Evolutionary conservation across 495 filamentous ascomycete species (phyloP), one percentile per base, ranked within the genome.

Genomic region (Penicillium robsamsonii): DNA sequence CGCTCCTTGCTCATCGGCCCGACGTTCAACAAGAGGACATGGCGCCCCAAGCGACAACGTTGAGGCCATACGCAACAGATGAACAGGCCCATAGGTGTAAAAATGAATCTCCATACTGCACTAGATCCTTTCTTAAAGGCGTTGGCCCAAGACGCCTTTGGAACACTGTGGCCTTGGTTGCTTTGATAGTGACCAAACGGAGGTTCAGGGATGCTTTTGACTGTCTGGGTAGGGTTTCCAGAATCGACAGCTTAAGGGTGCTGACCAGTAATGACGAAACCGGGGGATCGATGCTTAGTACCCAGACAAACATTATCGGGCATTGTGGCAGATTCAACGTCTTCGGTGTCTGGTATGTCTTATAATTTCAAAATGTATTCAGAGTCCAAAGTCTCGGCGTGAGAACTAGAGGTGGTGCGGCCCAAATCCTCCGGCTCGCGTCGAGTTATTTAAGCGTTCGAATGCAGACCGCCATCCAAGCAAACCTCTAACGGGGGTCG

Each of bases 1-100:
- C 88, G 75, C 72, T 88, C 77, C 77, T 90, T 94, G 10, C 64
- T 78, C 58, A 84, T 84, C 1, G 89, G 86, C 0, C 83, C 78
- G 12, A 87, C 91, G 61, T 88, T 86, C 70, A 81, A 84, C 51
- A 95, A 78, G 9, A 96, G 80, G 17, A 75, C 91, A 96, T 95
- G 35, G 85, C 88, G 50, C 91, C 91, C 91, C 91, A 96, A 9
- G 90, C 91, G 5, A 95, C 77, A 3, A 94, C 80, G 50, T 88
- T 90, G 29, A 94, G 82, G 18, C 85, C 85, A 73, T 96, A 95
- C 41, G 95, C 68, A 2, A 83, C 86, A n/a, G 43, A 91, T 77
- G 57, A 90, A 74, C 68, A 91, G 88, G 11, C 90, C 89, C 60
- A 84, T 70, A 0, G 87, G 47, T 1, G 31, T 38, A 15, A 35